Evolutionary conservation across 1,284 basidiomycete species (phyloP), one percentile per base, ranked within the genome.

Genomic region (Sanguinoderma infundibulare): DNA sequence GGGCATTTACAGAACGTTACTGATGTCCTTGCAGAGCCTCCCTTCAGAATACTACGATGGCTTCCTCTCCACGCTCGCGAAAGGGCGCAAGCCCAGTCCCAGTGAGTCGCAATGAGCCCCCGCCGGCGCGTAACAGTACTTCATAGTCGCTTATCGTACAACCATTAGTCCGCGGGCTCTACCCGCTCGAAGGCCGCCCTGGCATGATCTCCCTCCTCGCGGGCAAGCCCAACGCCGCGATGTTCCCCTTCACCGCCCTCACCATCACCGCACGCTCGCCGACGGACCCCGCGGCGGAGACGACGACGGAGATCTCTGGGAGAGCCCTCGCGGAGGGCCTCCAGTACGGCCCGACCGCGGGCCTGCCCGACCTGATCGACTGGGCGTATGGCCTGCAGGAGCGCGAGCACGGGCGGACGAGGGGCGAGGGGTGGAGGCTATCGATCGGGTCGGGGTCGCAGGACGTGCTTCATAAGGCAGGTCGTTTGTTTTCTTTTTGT

Each of bases 161-260:
- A 32, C 7, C 12, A 30, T n/a, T 53, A 78, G 77, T 78, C 50
- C 73, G 76, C n/a, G 69, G 70, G 17, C 83, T 98, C 34, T 85
- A 90, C 69, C 92, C 89, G 0, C 81, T 95, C 47, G 96, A 98
- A 76, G 77, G 78, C 22, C 82, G 78, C 1, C 94, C 94, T 0
- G 93, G 92, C 3, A 78, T 97, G 65, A 90, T 98, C 59, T 96
- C 94, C 17, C 82, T 98, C 61, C 85, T 95, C n/a, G 89, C 89
- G 0, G 91, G 91, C 46, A 92, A 92, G 77, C 97, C 97, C 28
- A 97, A 97, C 73, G 85, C 90, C n/a, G 78, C 82, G 4, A 93
- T 94, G 17, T 98, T 98, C 78, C 96, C 96, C 1, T 91, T 98
- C 74, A 87, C 88, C 7, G 87, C 87, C 1, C 77, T 98, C 66